A percentile compares a stretch with the other conserved stretches of the same genome.
These are phyloP conservation scores for Hippophae rhamnoides DNA, from an alignment of 306 rosid genomes.

Conservation along the genomic window DNA sequence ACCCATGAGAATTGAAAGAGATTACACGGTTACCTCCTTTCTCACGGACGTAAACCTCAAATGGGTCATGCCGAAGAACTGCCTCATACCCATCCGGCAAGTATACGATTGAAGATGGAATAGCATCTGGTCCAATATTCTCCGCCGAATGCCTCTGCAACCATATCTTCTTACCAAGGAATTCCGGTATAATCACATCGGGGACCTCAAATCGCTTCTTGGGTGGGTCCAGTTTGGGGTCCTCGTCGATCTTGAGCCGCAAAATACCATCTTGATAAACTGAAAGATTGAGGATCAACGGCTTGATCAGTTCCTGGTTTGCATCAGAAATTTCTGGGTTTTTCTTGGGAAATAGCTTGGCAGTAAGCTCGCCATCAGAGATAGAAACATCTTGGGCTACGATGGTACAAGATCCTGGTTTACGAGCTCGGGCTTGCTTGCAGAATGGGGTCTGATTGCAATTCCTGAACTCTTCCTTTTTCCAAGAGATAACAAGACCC, in stretches of 20 bases:
- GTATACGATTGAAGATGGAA: conserved; percentile 44
- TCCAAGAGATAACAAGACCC: conserved; percentile 59
- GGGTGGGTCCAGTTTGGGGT: conserved; percentile 39
- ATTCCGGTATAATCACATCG: conserved; percentile 58
- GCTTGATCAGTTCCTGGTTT: conserved; percentile 26
- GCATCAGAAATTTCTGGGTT: conserved; percentile 18
- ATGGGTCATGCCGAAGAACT: conserved; percentile 77
- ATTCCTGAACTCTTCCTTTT: conserved; percentile 78
- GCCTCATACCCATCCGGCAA: conserved; percentile 61
- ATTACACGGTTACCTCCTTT: conserved; percentile 48
- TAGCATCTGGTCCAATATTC: conserved; percentile 26
- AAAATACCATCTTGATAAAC: conserved; percentile 53
- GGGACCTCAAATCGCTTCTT: conserved; percentile 75
- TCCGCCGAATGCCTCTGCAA: conserved; percentile 44
- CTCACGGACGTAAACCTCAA: conserved; percentile 68
- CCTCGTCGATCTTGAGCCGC: conserved; percentile 85
- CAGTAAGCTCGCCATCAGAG: conserved; percentile 64
- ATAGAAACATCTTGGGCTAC: conserved; percentile 42
- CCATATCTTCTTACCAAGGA: conserved; percentile 49
- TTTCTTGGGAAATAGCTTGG: conserved; percentile 40
- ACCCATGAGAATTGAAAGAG: conserved; percentile 70
- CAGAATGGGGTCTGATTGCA: conserved; percentile 93
- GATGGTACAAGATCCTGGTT: conserved; percentile 49
- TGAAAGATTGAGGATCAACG: conserved; percentile 64
- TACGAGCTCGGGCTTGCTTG: conserved; percentile 71